These are phyloP conservation scores for Rhynchospora tenuis DNA, from an alignment of 176 grass and related monocot species.

Conservation along the genomic window DNA sequence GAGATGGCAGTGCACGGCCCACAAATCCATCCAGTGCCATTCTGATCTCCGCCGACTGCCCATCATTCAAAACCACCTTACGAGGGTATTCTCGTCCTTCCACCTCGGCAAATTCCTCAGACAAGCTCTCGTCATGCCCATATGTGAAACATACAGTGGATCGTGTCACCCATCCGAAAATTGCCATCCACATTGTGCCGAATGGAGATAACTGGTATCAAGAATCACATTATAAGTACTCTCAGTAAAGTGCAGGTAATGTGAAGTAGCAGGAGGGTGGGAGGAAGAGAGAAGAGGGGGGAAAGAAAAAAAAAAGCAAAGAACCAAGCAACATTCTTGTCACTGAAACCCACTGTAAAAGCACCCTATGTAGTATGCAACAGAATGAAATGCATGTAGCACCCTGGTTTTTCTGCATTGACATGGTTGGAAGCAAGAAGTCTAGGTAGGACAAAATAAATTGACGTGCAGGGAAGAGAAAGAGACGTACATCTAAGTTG, in stretches of 20 bases:
- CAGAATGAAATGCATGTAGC: neutral
- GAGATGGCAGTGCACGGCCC: slow-evolving; percentile 47
- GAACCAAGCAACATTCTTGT: neutral
- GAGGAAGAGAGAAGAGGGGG: neutral
- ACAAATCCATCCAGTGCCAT: slow-evolving; percentile 64
- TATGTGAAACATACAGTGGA: slow-evolving; percentile 71
- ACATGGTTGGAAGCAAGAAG: too few relatives aligned
- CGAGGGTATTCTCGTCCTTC: slow-evolving; percentile 56
- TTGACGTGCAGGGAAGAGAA: neutral
- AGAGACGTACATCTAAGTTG: slow-evolving; percentile 52
- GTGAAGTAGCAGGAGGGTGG: neutral
- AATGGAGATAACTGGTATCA: slow-evolving; percentile 71
- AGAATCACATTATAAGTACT: neutral
- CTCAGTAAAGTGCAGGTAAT: neutral
- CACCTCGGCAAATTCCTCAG: slow-evolving; percentile 54
- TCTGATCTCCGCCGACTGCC: slow-evolving; percentile 77
- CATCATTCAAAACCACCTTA: slow-evolving; percentile 49
- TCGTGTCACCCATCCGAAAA: slow-evolving; percentile 76
- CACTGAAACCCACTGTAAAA: too few relatives aligned
- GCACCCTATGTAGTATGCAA: neutral
- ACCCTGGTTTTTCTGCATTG: neutral
- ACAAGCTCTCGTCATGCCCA: slow-evolving; percentile 38
- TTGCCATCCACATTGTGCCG: slow-evolving; percentile 53
- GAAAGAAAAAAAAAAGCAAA: neutral
- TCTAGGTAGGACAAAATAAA: neutral